Percentiles rank a stretch among this genome's conserved stretches.
Conservation (phyloP, 768 basidiomycete species). For the Coprinopsis marcescibilis region DNA sequence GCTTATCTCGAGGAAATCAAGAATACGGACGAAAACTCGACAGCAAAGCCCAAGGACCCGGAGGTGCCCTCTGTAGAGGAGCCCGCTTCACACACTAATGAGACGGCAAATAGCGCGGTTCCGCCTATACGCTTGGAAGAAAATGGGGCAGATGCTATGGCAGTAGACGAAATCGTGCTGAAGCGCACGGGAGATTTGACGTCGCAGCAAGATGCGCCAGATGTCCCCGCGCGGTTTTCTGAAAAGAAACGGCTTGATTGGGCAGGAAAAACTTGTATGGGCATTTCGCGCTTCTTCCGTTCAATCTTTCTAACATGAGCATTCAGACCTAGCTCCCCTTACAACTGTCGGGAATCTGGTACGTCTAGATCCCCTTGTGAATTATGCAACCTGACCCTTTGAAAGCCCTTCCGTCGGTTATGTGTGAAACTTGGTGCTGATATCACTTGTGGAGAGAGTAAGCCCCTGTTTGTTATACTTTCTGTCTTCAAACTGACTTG, state of each 20-base stretch:
- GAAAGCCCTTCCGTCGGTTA: slow-evolving; percentile 85
- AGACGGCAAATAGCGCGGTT: slow-evolving; percentile 12
- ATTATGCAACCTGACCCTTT: slow-evolving; percentile 1
- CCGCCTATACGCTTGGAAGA: too few species aligned
- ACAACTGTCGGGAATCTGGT: slow-evolving; percentile 96
- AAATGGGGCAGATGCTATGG: not conserved
- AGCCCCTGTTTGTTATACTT: slow-evolving; percentile 14
- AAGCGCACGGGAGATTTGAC: slow-evolving; percentile 30
- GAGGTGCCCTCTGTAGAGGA: slow-evolving; percentile 37
- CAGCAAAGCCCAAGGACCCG: slow-evolving; percentile 19
- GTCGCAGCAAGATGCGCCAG: slow-evolving; percentile 49
- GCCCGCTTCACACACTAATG: slow-evolving; percentile 17
- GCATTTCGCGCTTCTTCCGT: not conserved
- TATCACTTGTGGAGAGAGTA: slow-evolving; percentile 93
- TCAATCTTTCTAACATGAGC: not conserved
- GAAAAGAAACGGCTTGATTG: slow-evolving; percentile 90
- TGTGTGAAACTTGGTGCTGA: slow-evolving; percentile 86
- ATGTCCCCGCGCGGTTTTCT: slow-evolving; percentile 59
- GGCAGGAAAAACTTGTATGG: slow-evolving; percentile 79
- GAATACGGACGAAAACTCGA: slow-evolving; percentile 23
- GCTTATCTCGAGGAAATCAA: slow-evolving; percentile 48
- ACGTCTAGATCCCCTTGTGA: slow-evolving; percentile 16
- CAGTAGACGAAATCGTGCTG: slow-evolving; percentile 21
- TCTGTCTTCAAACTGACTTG: slow-evolving; percentile 3
- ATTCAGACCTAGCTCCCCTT: slow-evolving; percentile 51